phyloP scores from a whole-genome alignment of 1,284 basidiomycete genomes.

The Microbotryum lychnidis-dioicae region DNA sequence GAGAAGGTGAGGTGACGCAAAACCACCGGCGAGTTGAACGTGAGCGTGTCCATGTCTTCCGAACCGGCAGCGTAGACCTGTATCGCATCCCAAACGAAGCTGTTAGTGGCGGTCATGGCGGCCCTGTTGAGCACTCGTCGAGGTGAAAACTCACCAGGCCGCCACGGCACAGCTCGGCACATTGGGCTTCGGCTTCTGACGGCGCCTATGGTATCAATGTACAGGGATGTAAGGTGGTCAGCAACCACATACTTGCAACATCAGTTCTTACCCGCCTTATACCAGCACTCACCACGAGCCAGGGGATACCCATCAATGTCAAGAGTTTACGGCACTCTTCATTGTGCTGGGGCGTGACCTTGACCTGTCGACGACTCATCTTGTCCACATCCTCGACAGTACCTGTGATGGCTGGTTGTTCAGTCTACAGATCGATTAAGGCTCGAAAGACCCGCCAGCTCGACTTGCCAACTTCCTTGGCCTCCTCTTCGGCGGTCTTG shows the following conservation, averaged over 20 bases:
- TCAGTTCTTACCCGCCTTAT: neutral
- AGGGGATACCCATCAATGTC: constrained; percentile 93
- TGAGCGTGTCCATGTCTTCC: constrained; percentile 99
- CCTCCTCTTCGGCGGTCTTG: constrained; percentile 87
- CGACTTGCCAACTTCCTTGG: constrained; percentile 73
- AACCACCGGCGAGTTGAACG: constrained; percentile 84
- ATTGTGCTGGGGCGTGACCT: constrained; percentile 92
- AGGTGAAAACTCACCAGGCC: constrained; percentile 44
- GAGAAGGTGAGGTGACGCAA: constrained; percentile 95
- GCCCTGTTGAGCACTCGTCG: neutral
- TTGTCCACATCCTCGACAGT: constrained; percentile 88
- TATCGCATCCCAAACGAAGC: neutral
- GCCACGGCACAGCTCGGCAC: constrained; percentile 89
- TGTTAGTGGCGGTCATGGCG: neutral
- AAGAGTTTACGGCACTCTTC: constrained; percentile 86
- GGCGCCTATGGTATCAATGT: constrained; percentile 58
- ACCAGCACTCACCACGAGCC: constrained; percentile 59
- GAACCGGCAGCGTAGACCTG: constrained; percentile 94
- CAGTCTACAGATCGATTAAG: neutral
- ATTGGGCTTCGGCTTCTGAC: constrained; percentile 97
- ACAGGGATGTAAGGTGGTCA: neutral
- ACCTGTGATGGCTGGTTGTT: constrained; percentile 31
- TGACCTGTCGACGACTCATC: constrained; percentile 82
- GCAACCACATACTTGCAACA: neutral
- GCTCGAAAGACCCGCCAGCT: neutral